Conservation (phyloP, 768 basidiomycete species). For the Boletus speciosus region DNA sequence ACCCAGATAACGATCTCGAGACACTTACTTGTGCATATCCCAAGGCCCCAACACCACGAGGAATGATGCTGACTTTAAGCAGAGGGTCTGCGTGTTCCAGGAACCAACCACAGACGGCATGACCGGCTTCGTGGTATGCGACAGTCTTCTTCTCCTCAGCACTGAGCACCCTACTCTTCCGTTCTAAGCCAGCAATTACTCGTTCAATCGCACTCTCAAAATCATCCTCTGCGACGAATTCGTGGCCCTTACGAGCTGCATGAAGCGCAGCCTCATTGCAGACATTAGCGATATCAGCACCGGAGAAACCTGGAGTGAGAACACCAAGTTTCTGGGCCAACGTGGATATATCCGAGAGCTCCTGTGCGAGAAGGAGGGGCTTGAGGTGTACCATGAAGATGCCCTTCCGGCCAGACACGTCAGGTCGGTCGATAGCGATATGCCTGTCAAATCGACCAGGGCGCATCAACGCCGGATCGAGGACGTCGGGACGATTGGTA, state of each 20-base stretch:
- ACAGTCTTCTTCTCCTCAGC: constrained; percentile 98
- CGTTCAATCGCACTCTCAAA: constrained; percentile 98
- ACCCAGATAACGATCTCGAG: background rate
- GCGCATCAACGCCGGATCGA: constrained; percentile 92
- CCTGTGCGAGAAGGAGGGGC: constrained; percentile 68
- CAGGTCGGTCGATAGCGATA: constrained; percentile 92
- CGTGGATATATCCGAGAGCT: constrained; percentile 45
- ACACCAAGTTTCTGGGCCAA: constrained; percentile 93
- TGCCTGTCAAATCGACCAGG: constrained; percentile 98
- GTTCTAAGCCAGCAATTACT: constrained; percentile 94
- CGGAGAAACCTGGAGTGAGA: constrained; percentile 96
- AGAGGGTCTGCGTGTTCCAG: constrained; percentile 95
- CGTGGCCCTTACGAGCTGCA: constrained; percentile 81
- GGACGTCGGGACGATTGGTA: constrained; percentile 95
- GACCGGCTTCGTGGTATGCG: constrained; percentile 98
- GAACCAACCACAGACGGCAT: constrained; percentile 98
- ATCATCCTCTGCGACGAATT: constrained; percentile 75
- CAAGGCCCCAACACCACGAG: constrained; percentile 90
- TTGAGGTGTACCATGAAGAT: constrained; percentile 91
- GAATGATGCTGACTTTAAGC: constrained; percentile 97
- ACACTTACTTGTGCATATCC: constrained; percentile 87
- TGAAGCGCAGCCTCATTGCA: constrained; percentile 97
- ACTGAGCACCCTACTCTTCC: constrained; percentile 90
- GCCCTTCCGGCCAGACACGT: constrained; percentile 88
- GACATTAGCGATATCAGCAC: constrained; percentile 98